Evolutionary conservation across 2,329 filamentous ascomycete species (phyloP).

Genomic region (Trichoderma sp.): DNA sequence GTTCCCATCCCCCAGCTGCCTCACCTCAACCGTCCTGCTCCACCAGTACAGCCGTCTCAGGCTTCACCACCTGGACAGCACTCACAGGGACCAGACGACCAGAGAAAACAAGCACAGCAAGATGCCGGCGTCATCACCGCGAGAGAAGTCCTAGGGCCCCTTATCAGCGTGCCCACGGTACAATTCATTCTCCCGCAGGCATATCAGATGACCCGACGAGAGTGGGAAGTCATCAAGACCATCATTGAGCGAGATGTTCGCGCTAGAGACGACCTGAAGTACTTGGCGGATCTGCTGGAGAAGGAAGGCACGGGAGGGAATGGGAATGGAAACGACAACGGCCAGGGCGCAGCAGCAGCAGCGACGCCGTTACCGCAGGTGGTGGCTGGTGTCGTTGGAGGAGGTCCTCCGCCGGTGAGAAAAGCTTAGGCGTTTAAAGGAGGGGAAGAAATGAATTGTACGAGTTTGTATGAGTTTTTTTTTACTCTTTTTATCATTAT

Average conservation of each 20-base stretch:
- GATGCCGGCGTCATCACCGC: slow-evolving; percentile 59
- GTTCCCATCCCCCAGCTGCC: slow-evolving; percentile 40
- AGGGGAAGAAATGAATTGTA: neutral
- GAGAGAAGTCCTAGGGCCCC: slow-evolving; percentile 62
- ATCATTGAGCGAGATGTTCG: slow-evolving; percentile 67
- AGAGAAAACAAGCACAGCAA: slow-evolving; percentile 49
- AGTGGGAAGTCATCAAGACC: slow-evolving; percentile 72
- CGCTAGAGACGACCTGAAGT: slow-evolving; percentile 62
- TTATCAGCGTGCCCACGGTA: slow-evolving; percentile 65
- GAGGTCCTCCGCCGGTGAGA: neutral
- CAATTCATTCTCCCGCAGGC: slow-evolving; percentile 70
- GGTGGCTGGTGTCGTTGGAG: neutral
- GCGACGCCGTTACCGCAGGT: neutral
- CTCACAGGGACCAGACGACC: slow-evolving; percentile 34
- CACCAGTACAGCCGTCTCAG: slow-evolving; percentile 1
- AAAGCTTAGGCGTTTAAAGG: neutral
- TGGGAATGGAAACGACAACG: neutral
- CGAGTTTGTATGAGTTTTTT: slow-evolving; percentile 8
- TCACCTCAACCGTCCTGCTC: slow-evolving; percentile 29
- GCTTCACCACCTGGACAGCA: slow-evolving; percentile 16
- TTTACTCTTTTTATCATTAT: neutral
- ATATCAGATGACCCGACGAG: slow-evolving; percentile 65
- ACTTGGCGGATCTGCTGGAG: slow-evolving; percentile 58
- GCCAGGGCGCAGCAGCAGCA: neutral
- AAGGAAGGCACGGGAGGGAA: slow-evolving; percentile 40